A percentile compares a stretch with the other conserved stretches of the same genome.
Evolutionary conservation across 2,329 filamentous ascomycete genomes (phyloP).

Genomic region (Aspergillus sp.): DNA sequence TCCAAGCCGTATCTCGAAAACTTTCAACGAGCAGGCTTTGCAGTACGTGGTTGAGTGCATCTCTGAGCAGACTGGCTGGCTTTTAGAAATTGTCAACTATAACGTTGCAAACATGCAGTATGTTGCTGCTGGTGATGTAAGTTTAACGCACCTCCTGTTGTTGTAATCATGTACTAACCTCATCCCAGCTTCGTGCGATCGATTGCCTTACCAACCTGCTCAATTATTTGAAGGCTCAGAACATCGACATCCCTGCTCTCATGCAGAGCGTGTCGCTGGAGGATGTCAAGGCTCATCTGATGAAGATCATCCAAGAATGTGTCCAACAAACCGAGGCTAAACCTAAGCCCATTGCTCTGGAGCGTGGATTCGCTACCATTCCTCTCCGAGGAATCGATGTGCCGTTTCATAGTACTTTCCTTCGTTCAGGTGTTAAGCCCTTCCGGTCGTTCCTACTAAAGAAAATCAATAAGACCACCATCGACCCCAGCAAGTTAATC

Average conservation of each 20-base stretch:
- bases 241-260: constrained; percentile 92
- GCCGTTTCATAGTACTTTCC: constrained; percentile 97
- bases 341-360: constrained; percentile 78
- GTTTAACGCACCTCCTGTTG: constrained; percentile 14
- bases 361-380: constrained; percentile 95
- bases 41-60: constrained; percentile 97
- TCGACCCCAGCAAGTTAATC: constrained; percentile 92
- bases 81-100: constrained; percentile 98
- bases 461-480: constrained; percentile 99
- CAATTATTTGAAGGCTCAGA: constrained; percentile 94
- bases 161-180: constrained; percentile 14
- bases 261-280: constrained; percentile 82
- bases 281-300: constrained; percentile 83
- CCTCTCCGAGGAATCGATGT: constrained; percentile 96
- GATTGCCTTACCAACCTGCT: constrained; percentile 70
- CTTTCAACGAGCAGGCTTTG: constrained; percentile 94
- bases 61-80: constrained; percentile 86
- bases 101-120: constrained; percentile 69
- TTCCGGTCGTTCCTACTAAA: constrained; percentile 98
- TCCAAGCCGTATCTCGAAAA: constrained; percentile 95
- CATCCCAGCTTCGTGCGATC: constrained; percentile 51
- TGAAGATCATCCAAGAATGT: constrained; percentile 85
- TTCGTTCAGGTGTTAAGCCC: constrained; percentile 96
- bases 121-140: constrained; percentile 60
- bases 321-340: constrained; percentile 84